A percentile compares a stretch with the other conserved stretches of the same genome.
Evolutionary conservation across 2,329 filamentous ascomycete species (phyloP).

Genomic region (Colletotrichum sp.): DNA sequence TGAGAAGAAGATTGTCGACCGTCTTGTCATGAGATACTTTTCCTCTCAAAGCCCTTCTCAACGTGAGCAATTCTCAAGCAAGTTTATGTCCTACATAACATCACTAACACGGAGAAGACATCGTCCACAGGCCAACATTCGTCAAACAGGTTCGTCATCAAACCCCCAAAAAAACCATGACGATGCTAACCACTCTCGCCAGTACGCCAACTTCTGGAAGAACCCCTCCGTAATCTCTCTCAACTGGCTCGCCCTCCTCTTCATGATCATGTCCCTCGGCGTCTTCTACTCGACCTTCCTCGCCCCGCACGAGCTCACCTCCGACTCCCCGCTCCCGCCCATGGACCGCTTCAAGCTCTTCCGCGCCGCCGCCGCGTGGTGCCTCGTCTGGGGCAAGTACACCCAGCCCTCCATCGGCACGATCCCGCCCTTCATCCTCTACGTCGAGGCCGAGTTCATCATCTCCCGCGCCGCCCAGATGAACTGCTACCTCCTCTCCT

Average conservation of each 20-base stretch:
- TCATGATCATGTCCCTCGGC: constrained; percentile 49
- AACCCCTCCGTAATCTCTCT: constrained; percentile 42
- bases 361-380: constrained; percentile 55
- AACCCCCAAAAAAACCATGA: not conserved
- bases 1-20: constrained; percentile 49
- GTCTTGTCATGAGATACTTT: constrained; percentile 59
- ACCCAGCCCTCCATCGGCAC: constrained; percentile 52
- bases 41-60: constrained; percentile 56
- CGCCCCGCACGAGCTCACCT: constrained; percentile 47
- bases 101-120: constrained; percentile 39
- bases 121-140: constrained; percentile 59
- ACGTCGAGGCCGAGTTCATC: constrained; percentile 59
- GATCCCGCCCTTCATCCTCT: constrained; percentile 56
- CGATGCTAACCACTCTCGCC: not conserved
- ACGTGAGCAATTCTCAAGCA: constrained; percentile 37
- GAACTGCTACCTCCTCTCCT: constrained; percentile 58
- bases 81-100: not conserved
- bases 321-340: constrained; percentile 41
- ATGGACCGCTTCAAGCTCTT: constrained; percentile 53
- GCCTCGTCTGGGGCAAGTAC: constrained; percentile 56
- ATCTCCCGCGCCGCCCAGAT: constrained; percentile 55
- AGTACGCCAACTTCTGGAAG: constrained; percentile 57
- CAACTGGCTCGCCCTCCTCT: constrained; percentile 57
- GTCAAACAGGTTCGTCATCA: constrained; percentile 39
- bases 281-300: constrained; percentile 50